A percentile compares a stretch with the other conserved stretches of the same genome.
Evolutionary conservation across 306 rosid species (phyloP).

Genomic region (Datisca glomerata): DNA sequence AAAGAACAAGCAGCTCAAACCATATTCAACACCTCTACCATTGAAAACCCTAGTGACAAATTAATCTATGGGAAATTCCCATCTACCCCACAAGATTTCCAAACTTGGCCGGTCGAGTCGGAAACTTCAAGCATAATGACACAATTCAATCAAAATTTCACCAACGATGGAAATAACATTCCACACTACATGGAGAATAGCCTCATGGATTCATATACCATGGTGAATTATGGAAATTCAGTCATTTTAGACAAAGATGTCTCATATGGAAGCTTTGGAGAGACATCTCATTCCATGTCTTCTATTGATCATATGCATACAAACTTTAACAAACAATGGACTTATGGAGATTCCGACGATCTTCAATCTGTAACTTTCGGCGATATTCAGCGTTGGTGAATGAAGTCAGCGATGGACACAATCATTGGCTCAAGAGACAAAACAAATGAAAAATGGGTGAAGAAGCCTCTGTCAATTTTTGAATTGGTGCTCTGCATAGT

Average conservation of each 20-base stretch:
- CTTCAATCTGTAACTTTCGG: conserved; percentile 69
- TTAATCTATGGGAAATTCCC: conserved; percentile 18
- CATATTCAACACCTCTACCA: conserved; percentile 28
- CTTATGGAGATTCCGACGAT: conserved; percentile 41
- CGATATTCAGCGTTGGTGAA: conserved; percentile 17
- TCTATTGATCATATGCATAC: conserved; percentile 40
- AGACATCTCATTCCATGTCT: conserved; percentile 43
- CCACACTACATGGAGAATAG: conserved; percentile 31
- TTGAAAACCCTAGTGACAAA: conserved; percentile 48
- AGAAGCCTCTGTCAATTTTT: conserved; percentile 13
- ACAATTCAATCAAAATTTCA: conserved; percentile 28
- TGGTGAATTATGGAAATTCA: conserved; percentile 36
- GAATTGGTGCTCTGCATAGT: conserved; percentile 19
- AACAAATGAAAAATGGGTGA: conserved; percentile 10
- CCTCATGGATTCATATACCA: conserved; percentile 28
- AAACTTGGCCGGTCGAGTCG: conserved; percentile 36
- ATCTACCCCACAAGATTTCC: conserved; percentile 33
- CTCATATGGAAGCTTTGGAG: conserved; percentile 65
- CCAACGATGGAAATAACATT: conserved; percentile 16
- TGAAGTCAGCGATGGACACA: background rate
- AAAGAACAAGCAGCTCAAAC: conserved; percentile 69
- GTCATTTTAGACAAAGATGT: conserved; percentile 35
- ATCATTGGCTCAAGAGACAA: background rate
- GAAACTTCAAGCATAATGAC: conserved; percentile 26
- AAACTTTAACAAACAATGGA: conserved; percentile 42